Conservation (phyloP, 176 grass and related monocot species). For the Phyllostachys edulis region DNA sequence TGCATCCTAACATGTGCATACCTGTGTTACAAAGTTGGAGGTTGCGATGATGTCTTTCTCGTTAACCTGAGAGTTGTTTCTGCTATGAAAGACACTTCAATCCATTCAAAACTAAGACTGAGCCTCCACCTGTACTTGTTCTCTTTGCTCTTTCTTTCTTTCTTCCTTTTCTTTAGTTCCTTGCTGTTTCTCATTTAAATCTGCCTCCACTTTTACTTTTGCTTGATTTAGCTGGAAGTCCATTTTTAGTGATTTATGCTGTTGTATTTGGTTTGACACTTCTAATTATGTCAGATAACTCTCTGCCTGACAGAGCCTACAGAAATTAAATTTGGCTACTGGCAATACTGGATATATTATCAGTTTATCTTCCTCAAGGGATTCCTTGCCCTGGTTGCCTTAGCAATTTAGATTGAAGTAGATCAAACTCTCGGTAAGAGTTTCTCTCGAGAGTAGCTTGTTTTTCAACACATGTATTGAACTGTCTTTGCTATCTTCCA, state of each 20-base stretch:
- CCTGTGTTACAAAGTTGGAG: conserved; percentile 4
- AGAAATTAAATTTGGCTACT: background rate
- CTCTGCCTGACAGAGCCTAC: background rate
- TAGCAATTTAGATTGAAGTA: background rate
- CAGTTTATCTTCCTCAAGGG: background rate
- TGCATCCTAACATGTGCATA: background rate
- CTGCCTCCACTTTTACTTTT: background rate
- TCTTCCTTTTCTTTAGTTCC: background rate
- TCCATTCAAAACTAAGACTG: conserved; percentile 43
- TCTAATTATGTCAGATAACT: background rate
- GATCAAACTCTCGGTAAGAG: background rate
- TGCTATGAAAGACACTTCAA: conserved; percentile 41
- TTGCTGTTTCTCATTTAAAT: background rate
- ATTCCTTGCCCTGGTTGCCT: background rate
- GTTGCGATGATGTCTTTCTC: conserved; percentile 1
- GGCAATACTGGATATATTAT: background rate
- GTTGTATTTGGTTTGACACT: background rate
- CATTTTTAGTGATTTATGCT: background rate
- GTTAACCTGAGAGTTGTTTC: conserved; percentile 28
- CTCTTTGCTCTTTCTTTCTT: background rate
- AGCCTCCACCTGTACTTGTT: conserved; percentile 4
- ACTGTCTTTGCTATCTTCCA: background rate
- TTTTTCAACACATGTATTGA: background rate
- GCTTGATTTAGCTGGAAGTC: background rate
- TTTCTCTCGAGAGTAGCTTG: background rate